Evolutionary conservation across 768 basidiomycete genomes (phyloP), one percentile per base, ranked within the genome.

Genomic region (Lactifluus pinguis): DNA sequence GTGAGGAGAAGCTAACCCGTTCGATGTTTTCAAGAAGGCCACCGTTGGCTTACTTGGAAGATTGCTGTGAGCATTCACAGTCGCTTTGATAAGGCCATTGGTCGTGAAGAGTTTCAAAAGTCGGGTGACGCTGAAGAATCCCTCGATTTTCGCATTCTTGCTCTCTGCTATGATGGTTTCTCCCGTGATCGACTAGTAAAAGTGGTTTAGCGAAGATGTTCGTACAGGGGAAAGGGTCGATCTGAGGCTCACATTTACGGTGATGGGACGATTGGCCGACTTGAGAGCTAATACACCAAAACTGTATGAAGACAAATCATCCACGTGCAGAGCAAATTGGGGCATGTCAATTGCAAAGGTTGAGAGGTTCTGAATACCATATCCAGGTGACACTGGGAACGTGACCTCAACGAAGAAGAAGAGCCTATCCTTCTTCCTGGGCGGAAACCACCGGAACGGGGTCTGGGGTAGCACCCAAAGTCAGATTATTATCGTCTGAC

Each of bases 351-450:
- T 29, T 1, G 50, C n/a, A 19, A 57, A 57, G 0, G 44, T 14
- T 30, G 55, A 8, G 34, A 61, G 3, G 21, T 52, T 42, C 19
- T 9, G 53, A 14, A 29, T 21, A 21, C 21, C 30, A 10, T 61
- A 42, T 38, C 5, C 44, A n/a, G 49, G 49, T 34, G 60, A 51
- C 17, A 6, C 3, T 11, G 49, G 50, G 49, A 61, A 34, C 2
- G 44, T 42, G 49, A 61, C 49, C 29, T 61, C 49, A 11, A 61
- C 55, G 29, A 32, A 36, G 15, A 61, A 61, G 30, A 38, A 32
- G 29, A 55, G 49, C 15, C 8, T 39, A 17, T 52, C 19, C 29
- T 57, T 57, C 36, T 9, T 25, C 34, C 38, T 39, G 5, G 49
- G 54, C 17, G 55, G 55, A 7, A 61, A 13, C 50, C 44, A 36